Base-by-base conservation (phyloP, 495 filamentous ascomycete genomes). In the Penicillium antarcticum region DNA sequence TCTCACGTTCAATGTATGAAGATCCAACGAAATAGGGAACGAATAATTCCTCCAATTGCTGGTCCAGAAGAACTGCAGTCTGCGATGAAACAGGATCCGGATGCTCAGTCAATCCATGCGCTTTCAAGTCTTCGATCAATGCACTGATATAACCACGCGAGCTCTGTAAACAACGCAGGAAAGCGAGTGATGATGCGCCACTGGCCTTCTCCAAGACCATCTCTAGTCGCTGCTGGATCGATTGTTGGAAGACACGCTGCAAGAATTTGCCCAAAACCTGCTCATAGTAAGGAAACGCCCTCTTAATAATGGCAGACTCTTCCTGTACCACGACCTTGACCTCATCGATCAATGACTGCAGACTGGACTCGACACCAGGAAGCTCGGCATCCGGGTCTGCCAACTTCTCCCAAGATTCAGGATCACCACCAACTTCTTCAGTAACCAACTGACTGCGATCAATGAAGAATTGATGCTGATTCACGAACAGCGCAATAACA, bases 381-480 rank as follows among this genome's bases (percentile, higher is more conserved):
- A 89, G 86, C 47, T 95, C 91, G 0, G 88, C 84, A 67, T 97
- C 95, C 0, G 95, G 95, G 62, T 99, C 95, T 45, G 94, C 91
- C 32, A 97, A 74, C 56, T 84, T 87, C 49, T 97, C 91, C 90
- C 92, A 90, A 14, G 81, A 85, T 57, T 95, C 91, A 18, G 81
- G 80, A 61, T 96, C 91, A 4, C 83, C 84, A 29, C 75, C 86
- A 14, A 97, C 84, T 64, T 99, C 92, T 55, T 97, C 95, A 0
- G 89, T 91, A 14, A 96, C 86, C 52, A 96, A 73, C 59, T 95
- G 88, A 62, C 87, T 89, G 13, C 89, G 77, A 57, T 97, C 91
- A 58, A 99, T 97, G 72, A 99, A 99, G 71, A 97, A 97, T 62
- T 96, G 87, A 72, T 97, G 95, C 69, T 99, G 95, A 68, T 99